A percentile compares a stretch with the other conserved stretches of the same genome.
Conservation (phyloP, 2,329 filamentous ascomycete genomes). For the Neopestalotiopsis sp. region DNA sequence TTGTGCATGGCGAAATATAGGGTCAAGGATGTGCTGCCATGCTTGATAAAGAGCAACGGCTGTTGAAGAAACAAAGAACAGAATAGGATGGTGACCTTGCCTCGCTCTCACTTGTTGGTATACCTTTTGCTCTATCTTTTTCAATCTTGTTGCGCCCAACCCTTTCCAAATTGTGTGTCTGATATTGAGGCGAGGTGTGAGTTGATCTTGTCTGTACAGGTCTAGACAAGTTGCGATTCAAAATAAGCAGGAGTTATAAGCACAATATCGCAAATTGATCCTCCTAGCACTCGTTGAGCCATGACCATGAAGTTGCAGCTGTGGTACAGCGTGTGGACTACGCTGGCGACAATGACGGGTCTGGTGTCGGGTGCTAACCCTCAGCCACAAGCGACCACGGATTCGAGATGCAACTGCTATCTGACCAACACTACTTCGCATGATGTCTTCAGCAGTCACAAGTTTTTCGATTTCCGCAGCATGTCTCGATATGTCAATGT, state of each 20-base stretch:
- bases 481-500: constrained; percentile 44
- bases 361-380: constrained; percentile 15
- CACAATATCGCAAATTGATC: not conserved
- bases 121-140: too few species aligned
- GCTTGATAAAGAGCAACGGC: not conserved
- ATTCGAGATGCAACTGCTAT: constrained; percentile 51
- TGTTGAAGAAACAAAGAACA: not conserved
- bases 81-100: too few species aligned
- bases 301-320: not conserved
- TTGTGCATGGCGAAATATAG: not conserved
- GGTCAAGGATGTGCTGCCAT: not conserved
- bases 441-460: constrained; percentile 49
- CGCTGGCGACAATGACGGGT: constrained; percentile 20
- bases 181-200: too few species aligned
- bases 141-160: too few species aligned
- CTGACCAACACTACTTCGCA: constrained; percentile 50
- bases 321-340: not conserved
- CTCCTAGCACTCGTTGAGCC: not conserved
- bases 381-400: constrained; percentile 30
- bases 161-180: too few species aligned
- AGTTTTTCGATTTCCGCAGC: constrained; percentile 56
- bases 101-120: too few species aligned
- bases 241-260: too few species aligned
- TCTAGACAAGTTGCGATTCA: too few species aligned
- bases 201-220: too few species aligned